Conservation (phyloP, 352 stramenopile species). For the Phytophthora colocasiae region DNA sequence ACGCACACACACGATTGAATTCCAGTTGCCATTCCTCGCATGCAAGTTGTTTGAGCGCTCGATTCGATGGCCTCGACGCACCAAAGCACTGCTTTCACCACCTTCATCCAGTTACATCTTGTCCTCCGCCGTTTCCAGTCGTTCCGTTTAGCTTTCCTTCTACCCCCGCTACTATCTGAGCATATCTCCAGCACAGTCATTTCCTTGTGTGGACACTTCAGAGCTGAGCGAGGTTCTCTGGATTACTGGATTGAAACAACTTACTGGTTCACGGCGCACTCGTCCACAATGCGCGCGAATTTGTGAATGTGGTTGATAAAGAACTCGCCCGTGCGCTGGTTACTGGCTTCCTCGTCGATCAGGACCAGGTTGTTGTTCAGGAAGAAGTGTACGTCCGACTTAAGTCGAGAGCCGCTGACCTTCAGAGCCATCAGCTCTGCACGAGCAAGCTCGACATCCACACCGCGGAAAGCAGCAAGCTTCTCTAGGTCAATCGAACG, state of each 20-base stretch:
- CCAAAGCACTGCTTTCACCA: conserved; percentile 17
- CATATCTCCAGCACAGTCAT: conserved; percentile 19
- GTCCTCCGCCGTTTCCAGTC: conserved; percentile 35
- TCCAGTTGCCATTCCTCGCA: conserved; percentile 21
- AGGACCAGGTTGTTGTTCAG: conserved; percentile 78
- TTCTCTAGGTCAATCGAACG: conserved; percentile 96
- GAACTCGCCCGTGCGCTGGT: conserved; percentile 90
- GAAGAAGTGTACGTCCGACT: conserved; percentile 88
- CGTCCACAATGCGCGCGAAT: conserved; percentile 88
- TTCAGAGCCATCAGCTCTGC: conserved; percentile 87
- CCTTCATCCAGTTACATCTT: conserved; percentile 25
- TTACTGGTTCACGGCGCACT: conserved; percentile 70
- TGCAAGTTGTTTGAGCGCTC: conserved; percentile 22
- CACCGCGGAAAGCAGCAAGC: conserved; percentile 91
- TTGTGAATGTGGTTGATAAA: conserved; percentile 92
- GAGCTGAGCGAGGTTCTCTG: conserved; percentile 14
- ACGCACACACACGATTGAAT: conserved; percentile 28
- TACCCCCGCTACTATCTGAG: conserved; percentile 18
- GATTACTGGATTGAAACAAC: conserved; percentile 16
- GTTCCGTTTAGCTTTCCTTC: conserved; percentile 18
- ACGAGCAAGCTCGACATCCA: conserved; percentile 73
- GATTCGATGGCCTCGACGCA: conserved; percentile 20
- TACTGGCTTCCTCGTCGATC: conserved; percentile 86
- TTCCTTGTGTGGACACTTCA: conserved; percentile 29
- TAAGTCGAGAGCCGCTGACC: conserved; percentile 63